Evolutionary conservation across 768 basidiomycete genomes (phyloP).

Genomic region (Leccinum uliginosum): DNA sequence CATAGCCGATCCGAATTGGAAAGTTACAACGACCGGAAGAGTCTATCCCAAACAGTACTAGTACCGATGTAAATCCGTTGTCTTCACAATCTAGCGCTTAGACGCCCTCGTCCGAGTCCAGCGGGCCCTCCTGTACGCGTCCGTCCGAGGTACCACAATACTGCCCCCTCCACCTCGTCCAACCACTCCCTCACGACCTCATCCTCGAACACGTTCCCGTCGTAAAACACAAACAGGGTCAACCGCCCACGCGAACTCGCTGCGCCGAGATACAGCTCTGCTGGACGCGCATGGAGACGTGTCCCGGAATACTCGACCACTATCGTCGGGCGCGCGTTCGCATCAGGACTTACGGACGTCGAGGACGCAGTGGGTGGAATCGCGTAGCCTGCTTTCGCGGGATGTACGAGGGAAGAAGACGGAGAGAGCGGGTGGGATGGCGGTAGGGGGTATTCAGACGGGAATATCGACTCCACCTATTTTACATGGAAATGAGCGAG

Average conservation of each 20-base stretch:
- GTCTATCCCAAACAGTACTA: too few species aligned
- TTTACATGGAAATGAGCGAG: neutral
- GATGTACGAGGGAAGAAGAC: constrained; percentile 11
- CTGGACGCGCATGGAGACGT: constrained; percentile 40
- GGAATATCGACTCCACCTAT: constrained; percentile 34
- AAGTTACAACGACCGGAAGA: too few species aligned
- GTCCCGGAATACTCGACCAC: constrained; percentile 2
- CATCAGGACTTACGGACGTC: neutral
- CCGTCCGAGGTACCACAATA: constrained; percentile 30
- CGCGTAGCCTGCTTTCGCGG: constrained; percentile 6
- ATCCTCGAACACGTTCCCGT: constrained; percentile 44
- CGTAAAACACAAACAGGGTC: constrained; percentile 34
- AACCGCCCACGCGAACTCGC: constrained; percentile 32
- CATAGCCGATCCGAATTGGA: too few species aligned
- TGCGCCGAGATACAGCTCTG: constrained; percentile 42
- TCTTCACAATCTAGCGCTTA: too few species aligned
- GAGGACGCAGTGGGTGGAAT: neutral
- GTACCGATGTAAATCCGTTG: too few species aligned
- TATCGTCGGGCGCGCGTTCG: constrained; percentile 7
- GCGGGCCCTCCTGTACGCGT: neutral
- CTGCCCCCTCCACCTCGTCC: constrained; percentile 36
- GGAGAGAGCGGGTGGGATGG: constrained; percentile 23
- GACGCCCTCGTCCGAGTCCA: too few species aligned
- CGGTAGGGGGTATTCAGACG: constrained; percentile 34
- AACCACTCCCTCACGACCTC: constrained; percentile 44